phyloP scores from a whole-genome alignment of 2,329 filamentous ascomycete species.

The Phialemoniopsis sp. region DNA sequence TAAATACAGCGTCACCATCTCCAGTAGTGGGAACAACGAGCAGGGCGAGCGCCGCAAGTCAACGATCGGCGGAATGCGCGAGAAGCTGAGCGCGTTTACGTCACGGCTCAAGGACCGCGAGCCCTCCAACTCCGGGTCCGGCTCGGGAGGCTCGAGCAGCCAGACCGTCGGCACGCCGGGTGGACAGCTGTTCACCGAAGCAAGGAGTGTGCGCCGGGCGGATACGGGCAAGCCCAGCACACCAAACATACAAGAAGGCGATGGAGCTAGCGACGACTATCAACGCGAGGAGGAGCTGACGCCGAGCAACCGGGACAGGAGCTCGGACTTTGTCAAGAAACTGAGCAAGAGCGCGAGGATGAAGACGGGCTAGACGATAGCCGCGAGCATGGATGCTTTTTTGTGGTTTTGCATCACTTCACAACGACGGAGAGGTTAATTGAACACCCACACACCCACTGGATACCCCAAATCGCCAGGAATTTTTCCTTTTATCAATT shows the following conservation, averaged over 20 bases:
- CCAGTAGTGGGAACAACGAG: neutral
- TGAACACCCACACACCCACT: too few relatives aligned
- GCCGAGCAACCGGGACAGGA: too few relatives aligned
- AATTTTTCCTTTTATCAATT: constrained; percentile 1
- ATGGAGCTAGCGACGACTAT: neutral
- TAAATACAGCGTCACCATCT: too few relatives aligned
- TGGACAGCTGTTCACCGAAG: too few relatives aligned
- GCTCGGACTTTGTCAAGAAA: neutral
- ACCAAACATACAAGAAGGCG: neutral
- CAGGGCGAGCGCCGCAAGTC: constrained; percentile 8
- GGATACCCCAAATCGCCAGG: too few relatives aligned
- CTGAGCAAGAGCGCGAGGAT: neutral
- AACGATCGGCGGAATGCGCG: constrained; percentile 11
- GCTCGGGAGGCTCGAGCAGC: too few relatives aligned
- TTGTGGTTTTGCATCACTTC: too few relatives aligned
- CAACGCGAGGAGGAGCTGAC: neutral
- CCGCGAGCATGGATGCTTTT: too few relatives aligned
- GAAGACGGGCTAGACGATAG: neutral
- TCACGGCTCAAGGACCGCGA: constrained; percentile 16
- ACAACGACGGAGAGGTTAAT: too few relatives aligned
- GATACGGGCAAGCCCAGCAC: too few relatives aligned
- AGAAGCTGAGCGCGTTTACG: constrained; percentile 16
- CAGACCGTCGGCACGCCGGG: too few relatives aligned
- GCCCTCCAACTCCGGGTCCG: neutral
- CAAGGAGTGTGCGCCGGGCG: too few relatives aligned